Conservation (phyloP, 768 basidiomycete species). For the Suillus weaverae region DNA sequence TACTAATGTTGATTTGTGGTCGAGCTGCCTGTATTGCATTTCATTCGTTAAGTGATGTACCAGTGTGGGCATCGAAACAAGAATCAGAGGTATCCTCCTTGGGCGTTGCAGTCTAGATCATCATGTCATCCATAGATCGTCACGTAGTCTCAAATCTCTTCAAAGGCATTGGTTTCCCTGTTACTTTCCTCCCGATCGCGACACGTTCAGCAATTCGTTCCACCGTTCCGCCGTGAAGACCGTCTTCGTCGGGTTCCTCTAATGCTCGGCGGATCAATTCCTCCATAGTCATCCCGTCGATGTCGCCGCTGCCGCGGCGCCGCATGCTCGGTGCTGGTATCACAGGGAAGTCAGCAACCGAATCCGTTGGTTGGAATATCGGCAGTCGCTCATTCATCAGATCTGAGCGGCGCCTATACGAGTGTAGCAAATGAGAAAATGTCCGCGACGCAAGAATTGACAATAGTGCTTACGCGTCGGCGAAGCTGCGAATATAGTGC, state of each 20-base stretch:
- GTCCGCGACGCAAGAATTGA: not conserved
- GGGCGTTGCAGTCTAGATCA: not conserved
- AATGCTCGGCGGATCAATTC: slow-evolving; percentile 60
- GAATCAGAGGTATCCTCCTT: not conserved
- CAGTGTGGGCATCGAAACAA: not conserved
- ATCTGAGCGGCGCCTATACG: slow-evolving; percentile 65
- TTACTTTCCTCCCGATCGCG: slow-evolving; percentile 48
- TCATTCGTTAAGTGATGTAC: not conserved
- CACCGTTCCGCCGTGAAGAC: slow-evolving; percentile 38
- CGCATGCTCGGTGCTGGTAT: slow-evolving; percentile 69
- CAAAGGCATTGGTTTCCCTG: slow-evolving; percentile 49
- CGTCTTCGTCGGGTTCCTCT: slow-evolving; percentile 56
- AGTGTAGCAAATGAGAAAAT: not conserved
- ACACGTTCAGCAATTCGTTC: slow-evolving; percentile 65
- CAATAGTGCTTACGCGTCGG: slow-evolving; percentile 61
- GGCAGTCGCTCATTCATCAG: slow-evolving; percentile 76
- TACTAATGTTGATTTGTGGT: not conserved
- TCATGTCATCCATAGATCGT: slow-evolving; percentile 1
- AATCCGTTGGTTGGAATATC: slow-evolving; percentile 41
- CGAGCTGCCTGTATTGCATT: not conserved
- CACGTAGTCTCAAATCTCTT: slow-evolving; percentile 66
- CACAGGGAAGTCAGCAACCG: slow-evolving; percentile 36
- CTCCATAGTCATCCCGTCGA: slow-evolving; percentile 59
- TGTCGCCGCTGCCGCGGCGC: slow-evolving; percentile 38
- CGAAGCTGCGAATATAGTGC: slow-evolving; percentile 67